Percentiles rank a stretch among this genome's conserved stretches.
Evolutionary conservation across 1,139 yeast species (phyloP).

Genomic region (Geotrichum aggregatum): DNA sequence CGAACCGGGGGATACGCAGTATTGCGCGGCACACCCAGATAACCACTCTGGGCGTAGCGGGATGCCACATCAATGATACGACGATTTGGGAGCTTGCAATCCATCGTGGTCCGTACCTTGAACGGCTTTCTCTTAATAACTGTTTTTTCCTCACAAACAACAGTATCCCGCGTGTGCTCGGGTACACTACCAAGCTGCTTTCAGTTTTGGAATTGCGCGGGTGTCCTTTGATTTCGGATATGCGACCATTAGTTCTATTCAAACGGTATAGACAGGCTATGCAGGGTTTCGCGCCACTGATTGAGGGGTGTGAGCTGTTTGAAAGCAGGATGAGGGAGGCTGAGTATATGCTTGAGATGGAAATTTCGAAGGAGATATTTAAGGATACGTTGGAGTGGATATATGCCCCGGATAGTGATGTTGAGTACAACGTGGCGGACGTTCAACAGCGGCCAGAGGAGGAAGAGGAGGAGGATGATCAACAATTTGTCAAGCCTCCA

Average conservation of each 20-base stretch:
- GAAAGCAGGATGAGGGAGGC: conserved; percentile 58
- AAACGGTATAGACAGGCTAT: conserved; percentile 54
- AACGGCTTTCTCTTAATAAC: conserved; percentile 72
- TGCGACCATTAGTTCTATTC: conserved; percentile 64
- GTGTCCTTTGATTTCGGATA: conserved; percentile 53
- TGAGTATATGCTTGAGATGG: conserved; percentile 56
- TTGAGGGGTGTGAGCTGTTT: conserved; percentile 73
- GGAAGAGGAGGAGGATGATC: no score
- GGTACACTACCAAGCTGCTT: conserved; percentile 51
- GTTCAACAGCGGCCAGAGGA: not conserved
- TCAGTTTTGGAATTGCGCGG: conserved; percentile 76
- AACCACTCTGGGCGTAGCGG: conserved; percentile 81
- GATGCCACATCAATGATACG: conserved; percentile 73
- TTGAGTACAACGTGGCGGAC: conserved; percentile 13
- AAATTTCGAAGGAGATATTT: conserved; percentile 43
- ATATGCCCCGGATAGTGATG: conserved; percentile 34
- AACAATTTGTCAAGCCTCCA: no score
- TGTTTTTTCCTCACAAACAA: conserved; percentile 63
- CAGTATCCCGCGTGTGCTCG: conserved; percentile 61
- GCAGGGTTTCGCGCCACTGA: conserved; percentile 51
- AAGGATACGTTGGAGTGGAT: conserved; percentile 39
- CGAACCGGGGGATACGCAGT: conserved; percentile 63
- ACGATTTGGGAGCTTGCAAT: conserved; percentile 76
- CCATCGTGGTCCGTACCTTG: conserved; percentile 51
- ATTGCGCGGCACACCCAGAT: conserved; percentile 54